These are phyloP conservation scores for Rhodotorula sp. DNA, from an alignment of 1,284 basidiomycete species.

Conservation along the genomic window DNA sequence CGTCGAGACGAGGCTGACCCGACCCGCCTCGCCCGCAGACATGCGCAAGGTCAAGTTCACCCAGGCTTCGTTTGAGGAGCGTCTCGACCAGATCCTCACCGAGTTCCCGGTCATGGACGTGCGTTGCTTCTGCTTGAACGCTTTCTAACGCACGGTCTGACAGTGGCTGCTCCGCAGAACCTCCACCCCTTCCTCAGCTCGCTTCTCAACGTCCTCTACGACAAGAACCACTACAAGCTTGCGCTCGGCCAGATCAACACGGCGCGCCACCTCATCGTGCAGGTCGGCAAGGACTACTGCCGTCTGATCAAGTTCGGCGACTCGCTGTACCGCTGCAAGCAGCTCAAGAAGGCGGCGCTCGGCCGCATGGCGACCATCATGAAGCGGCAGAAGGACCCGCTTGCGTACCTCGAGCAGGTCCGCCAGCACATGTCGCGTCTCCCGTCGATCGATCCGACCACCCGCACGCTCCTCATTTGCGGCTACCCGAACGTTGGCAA, in stretches of 20 bases:
- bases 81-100: conserved; percentile 85
- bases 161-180: conserved; percentile 60
- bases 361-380: conserved; percentile 98
- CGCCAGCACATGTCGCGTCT: conserved; percentile 95
- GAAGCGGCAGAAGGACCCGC: conserved; percentile 92
- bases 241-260: conserved; percentile 93
- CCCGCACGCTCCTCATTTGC: conserved; percentile 91
- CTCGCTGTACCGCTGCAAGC: conserved; percentile 92
- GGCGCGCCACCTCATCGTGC: conserved; percentile 88
- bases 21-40: conserved; percentile 62
- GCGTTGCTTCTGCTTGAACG: conserved; percentile 37
- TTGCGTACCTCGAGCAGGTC: conserved; percentile 95
- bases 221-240: conserved; percentile 98
- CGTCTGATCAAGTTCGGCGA: conserved; percentile 94
- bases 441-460: conserved; percentile 92
- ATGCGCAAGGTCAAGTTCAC: conserved; percentile 99
- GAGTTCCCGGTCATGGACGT: conserved; percentile 98
- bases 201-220: conserved; percentile 92
- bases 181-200: conserved; percentile 92
- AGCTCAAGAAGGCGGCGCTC: conserved; percentile 89
- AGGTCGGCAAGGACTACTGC: conserved; percentile 92
- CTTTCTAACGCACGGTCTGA: not conserved
- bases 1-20: not conserved
- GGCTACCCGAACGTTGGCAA: conserved; percentile 98
- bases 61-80: conserved; percentile 96